Evolutionary conservation across 2,329 filamentous ascomycete genomes (phyloP), one percentile per base, ranked within the genome.

Genomic region (Leptosphaerulina australis): DNA sequence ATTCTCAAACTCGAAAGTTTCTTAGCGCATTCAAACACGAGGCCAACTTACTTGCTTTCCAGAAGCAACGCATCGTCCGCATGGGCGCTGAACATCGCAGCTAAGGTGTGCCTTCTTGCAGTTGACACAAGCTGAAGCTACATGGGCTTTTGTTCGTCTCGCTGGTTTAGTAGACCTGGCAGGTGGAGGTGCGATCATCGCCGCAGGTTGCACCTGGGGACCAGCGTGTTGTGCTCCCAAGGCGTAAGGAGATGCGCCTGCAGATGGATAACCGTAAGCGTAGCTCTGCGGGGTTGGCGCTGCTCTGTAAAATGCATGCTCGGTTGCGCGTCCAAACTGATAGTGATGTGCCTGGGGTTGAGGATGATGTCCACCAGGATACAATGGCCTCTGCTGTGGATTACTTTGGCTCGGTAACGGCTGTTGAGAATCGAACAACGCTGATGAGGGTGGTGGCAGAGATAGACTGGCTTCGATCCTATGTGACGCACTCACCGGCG

Each of bases 81-180:
- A 94, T 21, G 90, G 90, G 48, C 90, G 81, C 71, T 90, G 87
- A 40, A 88, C 74, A 66, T 82, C 80, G 62, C 80, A 83, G 55
- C 79, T 81, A 57, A 94, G 80, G 81, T 94, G 90, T 28, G 90
- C 90, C 71, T 85, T 86, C 70, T 93, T 93, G 76, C 90, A 94
- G 53, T 91, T 90, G 60, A 93, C 86, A 69, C 90, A 94, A 20
- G 90, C 90, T 26, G 88, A 92, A 40, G 88, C 88, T 44, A 93
- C 90, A 76, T 94, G 90, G 11, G 88, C 88, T 68, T 91, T 91
- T 5, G 87, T 86, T 70, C 73, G 67, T 44, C 73, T 66, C 17
- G 71, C 71, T 46, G 67, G 66, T 51, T 71, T 74, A 30, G 55
- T 63, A 17, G 64, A 58, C 51, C 69, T 62, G 8, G 62, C 36